Base-by-base conservation (phyloP, 352 stramenopile species). In the Globisporangium emineosum region DNA sequence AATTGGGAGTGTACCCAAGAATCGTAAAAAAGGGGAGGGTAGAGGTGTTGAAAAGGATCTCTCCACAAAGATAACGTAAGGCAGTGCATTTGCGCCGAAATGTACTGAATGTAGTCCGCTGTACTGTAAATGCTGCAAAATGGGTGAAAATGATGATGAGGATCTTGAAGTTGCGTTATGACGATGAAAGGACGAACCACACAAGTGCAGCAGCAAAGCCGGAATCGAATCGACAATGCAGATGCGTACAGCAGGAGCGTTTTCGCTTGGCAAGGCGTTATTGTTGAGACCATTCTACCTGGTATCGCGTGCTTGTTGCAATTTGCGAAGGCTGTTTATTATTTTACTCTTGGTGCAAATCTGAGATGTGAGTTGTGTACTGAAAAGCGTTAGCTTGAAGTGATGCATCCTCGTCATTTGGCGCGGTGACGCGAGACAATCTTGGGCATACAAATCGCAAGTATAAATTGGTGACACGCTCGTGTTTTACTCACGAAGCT, bases 1-100 rank as follows among this genome's bases (percentile, higher is more conserved):
- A 45, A 43, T 43, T 37, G 37, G 17, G 29, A 59, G 53, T 60
- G 54, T 51, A 60, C 54, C 54, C 54, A 60, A 59, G 37, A 55
- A 8, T 7, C 21, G n/a, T 10, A 43, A 58, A 45, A 45, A 49
- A 32, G 53, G n/a, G 5, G 51, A 10, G 51, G 51, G 23, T 57
- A 57, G 51, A 27, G 25, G 15, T 59, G 23, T 33, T 10, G 21
- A n/a, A 2, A 45, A 45, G 37, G 37, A 30, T 54, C 27, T 54
- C 25, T 9, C n/a, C n/a, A n/a, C n/a, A n/a, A n/a, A n/a, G 15
- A 32, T 59, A 57, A 42, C 50, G 23, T 21, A 49, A 30, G 1
- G 6, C n/a, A 43, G 32, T 59, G 10, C 10, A 23, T 49, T 33
- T 27, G 40, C 1, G 23, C 5, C 2, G 32, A 37, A 37, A 37